Evolutionary conservation across 164 flowering plant species (phyloP).

Genomic region (Dillenia suffruticosa): DNA sequence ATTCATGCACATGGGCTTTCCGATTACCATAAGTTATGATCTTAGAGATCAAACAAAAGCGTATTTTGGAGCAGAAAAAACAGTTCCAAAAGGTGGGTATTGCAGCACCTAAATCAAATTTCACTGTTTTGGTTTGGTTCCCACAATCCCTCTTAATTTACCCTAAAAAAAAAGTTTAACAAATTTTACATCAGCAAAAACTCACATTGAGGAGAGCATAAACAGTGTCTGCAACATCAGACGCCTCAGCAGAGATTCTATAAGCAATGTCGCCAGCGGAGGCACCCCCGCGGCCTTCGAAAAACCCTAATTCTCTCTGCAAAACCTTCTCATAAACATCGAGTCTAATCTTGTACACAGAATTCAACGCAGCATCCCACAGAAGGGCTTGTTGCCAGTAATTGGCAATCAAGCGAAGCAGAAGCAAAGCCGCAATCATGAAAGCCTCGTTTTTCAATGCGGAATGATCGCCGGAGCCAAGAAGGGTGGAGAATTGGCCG

Average conservation of each 20-base stretch:
- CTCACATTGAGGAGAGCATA: constrained; percentile 76
- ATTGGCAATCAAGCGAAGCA: constrained; percentile 38
- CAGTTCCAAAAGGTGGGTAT: too few species aligned
- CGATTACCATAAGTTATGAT: too few species aligned
- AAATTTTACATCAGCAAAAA: not conserved
- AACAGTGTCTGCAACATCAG: constrained; percentile 72
- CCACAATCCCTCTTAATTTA: too few species aligned
- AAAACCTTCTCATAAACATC: constrained; percentile 63
- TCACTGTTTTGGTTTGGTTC: too few species aligned
- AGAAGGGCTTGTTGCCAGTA: constrained; percentile 82
- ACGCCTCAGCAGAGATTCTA: constrained; percentile 87
- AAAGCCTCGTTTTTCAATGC: constrained; percentile 34
- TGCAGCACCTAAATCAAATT: too few species aligned
- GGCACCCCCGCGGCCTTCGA: constrained; percentile 60
- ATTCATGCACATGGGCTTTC: too few species aligned
- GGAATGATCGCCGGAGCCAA: constrained; percentile 15
- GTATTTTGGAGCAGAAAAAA: too few species aligned
- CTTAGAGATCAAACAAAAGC: too few species aligned
- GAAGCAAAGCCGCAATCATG: constrained; percentile 38
- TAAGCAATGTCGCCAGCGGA: constrained; percentile 74
- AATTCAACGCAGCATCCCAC: constrained; percentile 82
- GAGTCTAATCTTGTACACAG: constrained; percentile 48
- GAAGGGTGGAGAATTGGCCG: constrained; percentile 34
- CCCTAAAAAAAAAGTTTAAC: too few species aligned
- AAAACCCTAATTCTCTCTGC: constrained; percentile 71